These are phyloP conservation scores for Solanum raphanifolium DNA, from an alignment of 257 asterid species.

Conservation along the genomic window DNA sequence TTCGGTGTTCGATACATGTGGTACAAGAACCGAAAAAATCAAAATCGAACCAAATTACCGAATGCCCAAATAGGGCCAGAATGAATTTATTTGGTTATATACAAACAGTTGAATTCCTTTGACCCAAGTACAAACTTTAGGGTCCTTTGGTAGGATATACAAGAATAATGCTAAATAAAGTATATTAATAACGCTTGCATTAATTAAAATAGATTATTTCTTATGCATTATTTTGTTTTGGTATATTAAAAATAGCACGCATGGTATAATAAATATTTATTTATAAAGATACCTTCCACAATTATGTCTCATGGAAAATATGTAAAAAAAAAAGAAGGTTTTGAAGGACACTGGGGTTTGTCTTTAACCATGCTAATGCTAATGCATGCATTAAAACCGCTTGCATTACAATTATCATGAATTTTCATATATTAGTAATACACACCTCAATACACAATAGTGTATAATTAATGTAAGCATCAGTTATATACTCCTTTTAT, in stretches of 20 bases:
- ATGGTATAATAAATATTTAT: too few relatives aligned
- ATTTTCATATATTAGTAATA: not conserved
- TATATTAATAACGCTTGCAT: too few relatives aligned
- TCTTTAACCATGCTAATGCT: not conserved
- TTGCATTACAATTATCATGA: not conserved
- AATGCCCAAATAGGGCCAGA: not conserved
- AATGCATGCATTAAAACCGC: not conserved
- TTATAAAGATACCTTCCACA: too few relatives aligned
- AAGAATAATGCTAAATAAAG: too few relatives aligned
- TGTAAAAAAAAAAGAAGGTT: not conserved
- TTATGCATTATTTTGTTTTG: too few relatives aligned
- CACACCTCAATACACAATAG: too few relatives aligned
- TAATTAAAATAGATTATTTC: too few relatives aligned
- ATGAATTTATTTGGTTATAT: not conserved
- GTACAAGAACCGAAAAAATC: too few relatives aligned
- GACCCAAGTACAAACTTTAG: not conserved
- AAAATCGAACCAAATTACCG: too few relatives aligned
- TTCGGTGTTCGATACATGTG: too few relatives aligned
- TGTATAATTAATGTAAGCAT: not conserved
- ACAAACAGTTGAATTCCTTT: not conserved
- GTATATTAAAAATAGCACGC: not conserved
- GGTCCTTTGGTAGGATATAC: not conserved
- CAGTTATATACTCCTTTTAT: too few relatives aligned
- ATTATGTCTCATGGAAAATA: too few relatives aligned
- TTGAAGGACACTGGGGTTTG: not conserved